phyloP scores from a whole-genome alignment of 1,139 yeast species.

The Entelexis sorbosivorans region DNA sequence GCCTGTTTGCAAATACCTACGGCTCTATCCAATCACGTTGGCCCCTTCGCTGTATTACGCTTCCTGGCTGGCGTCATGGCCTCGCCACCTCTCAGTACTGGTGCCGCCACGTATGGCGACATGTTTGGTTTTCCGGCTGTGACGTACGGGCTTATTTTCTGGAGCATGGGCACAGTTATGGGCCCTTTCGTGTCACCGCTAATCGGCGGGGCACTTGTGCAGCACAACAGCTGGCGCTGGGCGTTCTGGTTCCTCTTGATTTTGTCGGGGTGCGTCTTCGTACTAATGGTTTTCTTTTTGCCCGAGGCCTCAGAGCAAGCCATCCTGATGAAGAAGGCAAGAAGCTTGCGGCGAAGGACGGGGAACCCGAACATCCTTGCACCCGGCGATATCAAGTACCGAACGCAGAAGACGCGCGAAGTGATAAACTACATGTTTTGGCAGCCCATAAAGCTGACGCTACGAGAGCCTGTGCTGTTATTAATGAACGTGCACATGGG shows the following conservation, averaged over 20 bases:
- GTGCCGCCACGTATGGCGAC: slow-evolving; percentile 72
- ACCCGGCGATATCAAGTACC: slow-evolving; percentile 22
- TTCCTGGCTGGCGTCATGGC: slow-evolving; percentile 73
- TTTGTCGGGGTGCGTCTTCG: slow-evolving; percentile 33
- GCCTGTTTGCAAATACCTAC: slow-evolving; percentile 43
- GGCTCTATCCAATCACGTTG: slow-evolving; percentile 41
- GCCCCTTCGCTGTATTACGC: slow-evolving; percentile 46
- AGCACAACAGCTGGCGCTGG: slow-evolving; percentile 33
- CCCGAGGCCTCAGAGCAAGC: slow-evolving; percentile 45
- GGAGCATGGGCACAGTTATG: slow-evolving; percentile 44
- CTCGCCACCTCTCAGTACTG: slow-evolving; percentile 76
- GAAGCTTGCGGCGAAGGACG: slow-evolving; percentile 38
- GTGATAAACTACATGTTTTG: slow-evolving; percentile 35
- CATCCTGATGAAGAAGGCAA: slow-evolving; percentile 39
- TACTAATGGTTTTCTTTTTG: slow-evolving; percentile 33
- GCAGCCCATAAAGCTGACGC: slow-evolving; percentile 36
- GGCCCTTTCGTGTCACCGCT: slow-evolving; percentile 63
- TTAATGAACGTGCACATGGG: slow-evolving; percentile 40
- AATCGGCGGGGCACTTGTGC: slow-evolving; percentile 45
- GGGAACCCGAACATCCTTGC: slow-evolving; percentile 33
- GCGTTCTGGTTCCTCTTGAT: slow-evolving; percentile 40
- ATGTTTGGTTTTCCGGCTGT: slow-evolving; percentile 20
- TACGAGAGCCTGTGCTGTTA: slow-evolving; percentile 18
- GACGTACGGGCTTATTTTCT: slow-evolving; percentile 32
- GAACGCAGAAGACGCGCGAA: slow-evolving; percentile 5